These are phyloP conservation scores for Gentiana macrophylla DNA, from an alignment of 257 asterid genomes.

Conservation along the genomic window DNA sequence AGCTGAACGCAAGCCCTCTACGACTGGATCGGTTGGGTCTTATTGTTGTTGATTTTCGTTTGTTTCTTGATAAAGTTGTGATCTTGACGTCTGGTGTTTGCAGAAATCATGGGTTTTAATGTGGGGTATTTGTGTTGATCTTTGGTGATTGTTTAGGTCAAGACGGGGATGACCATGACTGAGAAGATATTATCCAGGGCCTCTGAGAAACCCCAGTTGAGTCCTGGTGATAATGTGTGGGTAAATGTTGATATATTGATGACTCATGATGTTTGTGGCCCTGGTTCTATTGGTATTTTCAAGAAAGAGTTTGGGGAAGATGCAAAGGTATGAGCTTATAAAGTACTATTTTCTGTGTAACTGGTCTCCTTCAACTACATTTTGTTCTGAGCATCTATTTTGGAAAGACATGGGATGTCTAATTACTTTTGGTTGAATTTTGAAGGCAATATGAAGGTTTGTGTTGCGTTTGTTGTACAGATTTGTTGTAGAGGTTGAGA, in stretches of 20 bases:
- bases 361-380: neutral
- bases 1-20: slow-evolving; percentile 60
- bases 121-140: slow-evolving; percentile 10
- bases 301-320: slow-evolving; percentile 81
- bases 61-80: neutral
- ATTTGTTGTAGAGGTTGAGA: too few species aligned
- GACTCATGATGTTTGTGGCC: slow-evolving; percentile 96
- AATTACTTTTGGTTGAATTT: neutral
- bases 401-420: slow-evolving; percentile 1
- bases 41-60: neutral
- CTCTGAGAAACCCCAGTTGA: slow-evolving; percentile 62
- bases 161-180: slow-evolving; percentile 87
- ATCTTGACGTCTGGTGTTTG: slow-evolving; percentile 1
- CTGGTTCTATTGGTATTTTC: slow-evolving; percentile 72
- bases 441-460: neutral
- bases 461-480: too few species aligned
- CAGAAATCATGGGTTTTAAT: slow-evolving; percentile 12
- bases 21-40: slow-evolving; percentile 59
- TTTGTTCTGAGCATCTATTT: neutral
- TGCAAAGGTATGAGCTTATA: slow-evolving; percentile 57
- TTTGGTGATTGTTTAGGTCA: slow-evolving; percentile 39
- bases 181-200: slow-evolving; percentile 84
- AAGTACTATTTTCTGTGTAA: neutral
- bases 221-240: slow-evolving; percentile 94
- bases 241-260: slow-evolving; percentile 79